Evolutionary conservation across 352 stramenopile genomes (phyloP).

Genomic region (Globisporangium nodosum): DNA sequence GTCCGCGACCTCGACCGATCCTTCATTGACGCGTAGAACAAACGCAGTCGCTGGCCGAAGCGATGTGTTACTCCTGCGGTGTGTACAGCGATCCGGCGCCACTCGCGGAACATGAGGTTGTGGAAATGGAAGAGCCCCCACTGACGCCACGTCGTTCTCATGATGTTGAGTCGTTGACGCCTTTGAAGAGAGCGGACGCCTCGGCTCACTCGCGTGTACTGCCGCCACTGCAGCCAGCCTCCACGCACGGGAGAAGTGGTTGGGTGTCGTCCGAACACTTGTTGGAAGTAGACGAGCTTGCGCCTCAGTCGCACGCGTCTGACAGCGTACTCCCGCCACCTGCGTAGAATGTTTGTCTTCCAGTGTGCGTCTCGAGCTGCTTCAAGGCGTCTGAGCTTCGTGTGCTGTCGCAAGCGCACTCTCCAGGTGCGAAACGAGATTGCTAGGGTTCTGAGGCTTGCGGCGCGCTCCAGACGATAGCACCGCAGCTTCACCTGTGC

Average conservation of each 20-base stretch:
- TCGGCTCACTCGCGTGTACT: not conserved
- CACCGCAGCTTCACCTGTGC: not conserved
- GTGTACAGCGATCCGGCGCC: conserved; percentile 10
- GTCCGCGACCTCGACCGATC: not conserved
- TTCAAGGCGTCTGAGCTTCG: not conserved
- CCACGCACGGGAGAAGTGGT: conserved; percentile 19
- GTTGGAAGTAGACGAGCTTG: conserved; percentile 34
- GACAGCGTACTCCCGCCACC: conserved; percentile 13
- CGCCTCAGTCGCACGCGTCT: conserved; percentile 14
- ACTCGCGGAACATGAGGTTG: conserved; percentile 18
- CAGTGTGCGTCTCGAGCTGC: not conserved
- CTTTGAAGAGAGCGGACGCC: conserved; percentile 6
- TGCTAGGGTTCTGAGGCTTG: not conserved
- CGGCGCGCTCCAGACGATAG: not conserved
- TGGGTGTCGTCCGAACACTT: conserved; percentile 29
- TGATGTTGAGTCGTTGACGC: conserved; percentile 1
- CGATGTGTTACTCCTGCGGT: conserved; percentile 14
- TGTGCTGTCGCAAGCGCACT: conserved; percentile 1
- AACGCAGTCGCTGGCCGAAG: conserved; percentile 26
- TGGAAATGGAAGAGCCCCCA: conserved; percentile 25
- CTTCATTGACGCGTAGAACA: conserved; percentile 15
- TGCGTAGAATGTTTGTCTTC: conserved; percentile 3
- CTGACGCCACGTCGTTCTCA: conserved; percentile 13
- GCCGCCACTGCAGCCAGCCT: conserved; percentile 29
- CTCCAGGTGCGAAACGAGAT: conserved; percentile 5